Evolutionary conservation across 768 basidiomycete species (phyloP).

Genomic region (Dacryopinax spathularia): DNA sequence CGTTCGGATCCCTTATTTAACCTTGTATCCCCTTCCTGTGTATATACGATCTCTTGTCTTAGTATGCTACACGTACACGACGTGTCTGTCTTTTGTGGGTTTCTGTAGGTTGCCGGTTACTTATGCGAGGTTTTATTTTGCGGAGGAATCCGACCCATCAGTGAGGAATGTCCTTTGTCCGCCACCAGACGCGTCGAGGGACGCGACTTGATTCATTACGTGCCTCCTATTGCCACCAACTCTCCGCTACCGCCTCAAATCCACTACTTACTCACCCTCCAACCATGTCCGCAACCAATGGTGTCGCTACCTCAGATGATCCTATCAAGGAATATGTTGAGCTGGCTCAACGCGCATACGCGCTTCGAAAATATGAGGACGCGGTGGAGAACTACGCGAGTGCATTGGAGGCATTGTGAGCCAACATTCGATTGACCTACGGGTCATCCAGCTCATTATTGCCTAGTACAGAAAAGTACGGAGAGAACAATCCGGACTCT

Average conservation of each 20-base stretch:
- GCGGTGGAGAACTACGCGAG: conserved; percentile 72
- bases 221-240: not conserved
- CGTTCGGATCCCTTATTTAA: not conserved
- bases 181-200: not conserved
- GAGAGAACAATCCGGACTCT: conserved; percentile 67
- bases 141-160: not conserved
- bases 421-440: conserved; percentile 19
- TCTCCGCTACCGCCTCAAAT: conserved; percentile 20
- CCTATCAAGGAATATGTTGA: conserved; percentile 47
- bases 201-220: conserved; percentile 2
- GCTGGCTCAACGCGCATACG: conserved; percentile 76
- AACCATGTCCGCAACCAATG: not conserved
- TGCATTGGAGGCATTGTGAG: conserved; percentile 72
- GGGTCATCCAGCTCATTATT: not conserved
- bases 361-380: conserved; percentile 72
- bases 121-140: not conserved
- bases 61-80: not conserved
- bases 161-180: too few species aligned
- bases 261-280: conserved; percentile 16
- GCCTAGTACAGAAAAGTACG: conserved; percentile 52
- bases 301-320: not conserved
- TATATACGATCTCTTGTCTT: not conserved
- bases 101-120: not conserved
- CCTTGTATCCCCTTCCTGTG: not conserved
- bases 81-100: not conserved